Evolutionary conservation across 495 filamentous ascomycete genomes (phyloP), one percentile per base, ranked within the genome.

Genomic region (Penicillium maclennaniae): DNA sequence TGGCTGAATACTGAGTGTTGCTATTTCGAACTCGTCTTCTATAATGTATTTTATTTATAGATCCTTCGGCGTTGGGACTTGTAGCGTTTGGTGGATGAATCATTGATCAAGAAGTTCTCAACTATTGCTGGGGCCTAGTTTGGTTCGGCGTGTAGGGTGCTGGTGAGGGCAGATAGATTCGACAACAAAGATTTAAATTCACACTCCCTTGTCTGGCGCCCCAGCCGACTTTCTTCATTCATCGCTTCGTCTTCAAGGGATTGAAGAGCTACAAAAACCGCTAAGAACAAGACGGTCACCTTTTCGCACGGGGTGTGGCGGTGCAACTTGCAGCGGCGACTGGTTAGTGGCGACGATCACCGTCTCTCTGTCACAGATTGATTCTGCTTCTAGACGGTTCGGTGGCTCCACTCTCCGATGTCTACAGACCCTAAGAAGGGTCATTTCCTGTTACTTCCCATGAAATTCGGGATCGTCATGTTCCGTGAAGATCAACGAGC

Each of bases 1-100:
- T 67, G 36, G 72, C 54, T 36, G 59, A 60, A 25, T 80, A 69
- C 28, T 52, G 14, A 52, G 12, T 26, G 19, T 34, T 10, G 5
- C 17, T 23, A 45, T 19, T 36, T 8, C 39, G 2, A 7, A 6
- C 26, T 25, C 20, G 8, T 17, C 31, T 34, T 34, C 5, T 34
- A 23, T 2, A 10, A 38, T 25, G 31, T 12, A 34, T 17, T 6
- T 31, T 42, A 6, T 40, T 19, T 2, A 38, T 4, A 23, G 25
- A 3, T 14, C 10, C 3, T 8, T 40, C 16, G 46, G 46, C 46
- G 46, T 48, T 48, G 14, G 20, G 38, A 19, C 2, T 43, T 42
- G 10, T 19, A 34, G 17, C 41, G 6, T 28, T 31, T 43, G 38
- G 47, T 43, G 16, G 3, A 12, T 31, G 27, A 1, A 31, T 31